A percentile compares a stretch with the other conserved stretches of the same genome.
These are phyloP conservation scores for Yamadazyma dendronema DNA, from an alignment of 1,139 yeast genomes.

Conservation along the genomic window DNA sequence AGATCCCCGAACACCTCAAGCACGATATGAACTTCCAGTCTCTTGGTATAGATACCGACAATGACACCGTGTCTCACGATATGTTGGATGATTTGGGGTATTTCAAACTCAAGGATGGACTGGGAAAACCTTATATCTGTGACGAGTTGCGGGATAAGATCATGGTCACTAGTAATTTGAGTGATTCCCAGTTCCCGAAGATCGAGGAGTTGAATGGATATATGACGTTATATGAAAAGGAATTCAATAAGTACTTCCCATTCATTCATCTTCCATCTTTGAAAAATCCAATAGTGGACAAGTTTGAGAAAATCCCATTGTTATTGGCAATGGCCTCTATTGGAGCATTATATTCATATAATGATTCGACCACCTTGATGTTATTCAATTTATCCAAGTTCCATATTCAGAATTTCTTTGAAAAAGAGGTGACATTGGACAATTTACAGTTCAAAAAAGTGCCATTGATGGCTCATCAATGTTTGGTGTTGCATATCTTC, in stretches of 20 bases:
- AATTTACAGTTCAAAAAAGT: constrained; percentile 57
- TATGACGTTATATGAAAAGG: constrained; percentile 65
- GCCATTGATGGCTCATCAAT: constrained; percentile 87
- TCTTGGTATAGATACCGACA: constrained; percentile 1
- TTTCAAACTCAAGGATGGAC: neutral
- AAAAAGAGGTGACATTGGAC: constrained; percentile 48
- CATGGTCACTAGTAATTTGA: constrained; percentile 48
- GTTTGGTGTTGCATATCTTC: constrained; percentile 75
- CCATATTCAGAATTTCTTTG: constrained; percentile 75
- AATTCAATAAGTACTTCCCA: constrained; percentile 79
- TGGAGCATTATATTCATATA: constrained; percentile 85
- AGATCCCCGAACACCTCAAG: neutral
- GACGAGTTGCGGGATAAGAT: constrained; percentile 55
- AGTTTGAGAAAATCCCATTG: constrained; percentile 68
- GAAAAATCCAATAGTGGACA: constrained; percentile 50
- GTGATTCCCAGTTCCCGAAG: constrained; percentile 63
- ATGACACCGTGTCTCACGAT: constrained; percentile 1
- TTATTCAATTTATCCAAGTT: constrained; percentile 77
- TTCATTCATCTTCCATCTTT: constrained; percentile 77
- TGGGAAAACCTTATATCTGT: constrained; percentile 19
- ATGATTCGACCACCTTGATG: constrained; percentile 71
- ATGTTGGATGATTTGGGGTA: constrained; percentile 4
- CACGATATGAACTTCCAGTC: neutral
- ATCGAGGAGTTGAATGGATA: constrained; percentile 73
- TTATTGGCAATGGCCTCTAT: constrained; percentile 82